Base-by-base conservation (phyloP, 257 asterid genomes). In the Capsicum pubescens region DNA sequence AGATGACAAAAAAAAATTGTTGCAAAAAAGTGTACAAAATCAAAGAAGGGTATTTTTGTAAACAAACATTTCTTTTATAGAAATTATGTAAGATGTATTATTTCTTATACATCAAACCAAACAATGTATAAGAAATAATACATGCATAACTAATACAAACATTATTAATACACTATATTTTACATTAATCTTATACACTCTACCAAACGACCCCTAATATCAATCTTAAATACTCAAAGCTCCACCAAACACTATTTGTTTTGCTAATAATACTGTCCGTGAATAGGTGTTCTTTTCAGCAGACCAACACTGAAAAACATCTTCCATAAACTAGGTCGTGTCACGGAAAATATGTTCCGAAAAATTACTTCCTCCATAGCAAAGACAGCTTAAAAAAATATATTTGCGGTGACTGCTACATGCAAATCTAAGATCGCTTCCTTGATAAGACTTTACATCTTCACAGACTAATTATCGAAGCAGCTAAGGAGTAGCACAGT, bases 401-500 rank as follows among this genome's bases (percentile, higher is more conserved):
- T 10, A 10, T 72, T 3, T 46, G 42, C 80, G 4, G 59, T 14
- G 7, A n/a, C 59, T 19, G 42, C 16, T 72, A 48, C 36, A 72
- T 72, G 46, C 59, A 17, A 17, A 42, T 70, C 79, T 70, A 42
- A 26, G 79, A 70, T 5, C 56, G 17, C 56, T 42, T 17, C 79
- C 56, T 42, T 42, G 55, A 42, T 70, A 42, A 42, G 79, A 70
- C 56, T 69, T n/a, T 10, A 16, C 26, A 68, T 68, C 52, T 9
- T 68, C 77, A 39, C 26, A 39, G 77, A 26, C 14, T 15, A 19
- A 68, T 68, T 69, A 69, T 9, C 8, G 14, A 5, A 69, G 54
- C 54, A 42, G 78, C 78, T 9, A n/a, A 71, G 36, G 39, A 71
- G 68, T 61, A 61, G 42, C 80, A 72, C 59, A 50, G 11, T 72